Base-by-base conservation (phyloP, 306 rosid species). In the Ormosia emarginata region DNA sequence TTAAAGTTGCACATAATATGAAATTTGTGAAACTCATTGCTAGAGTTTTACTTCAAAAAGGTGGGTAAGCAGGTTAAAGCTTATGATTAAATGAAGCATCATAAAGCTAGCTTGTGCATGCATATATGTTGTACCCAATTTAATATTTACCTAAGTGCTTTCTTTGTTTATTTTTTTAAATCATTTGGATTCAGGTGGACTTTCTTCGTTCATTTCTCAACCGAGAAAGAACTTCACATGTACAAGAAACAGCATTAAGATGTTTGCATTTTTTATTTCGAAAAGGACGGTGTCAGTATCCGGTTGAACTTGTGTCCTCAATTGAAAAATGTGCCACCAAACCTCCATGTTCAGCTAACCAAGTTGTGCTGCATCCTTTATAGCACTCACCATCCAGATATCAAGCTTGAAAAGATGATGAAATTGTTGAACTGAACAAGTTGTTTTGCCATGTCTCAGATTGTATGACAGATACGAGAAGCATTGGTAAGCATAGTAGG, bases 251-350 rank as follows among this genome's bases (percentile, higher is more conserved):
- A 8, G 86, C 89, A 8, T 47, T 90, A 84, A 89, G 80, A 86
- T 91, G 98, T 81, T 78, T 95, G 77, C 82, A 39, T 58, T 91
- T 77, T 80, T 56, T 95, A 63, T 74, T 83, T 34, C 67, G 69
- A 73, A 87, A 85, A 86, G 90, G 91, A 68, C 56, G n/a, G 5
- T 70, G 39, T 30, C 83, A 43, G n/a, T 53, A 84, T 80, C 74
- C 88, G 3, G 75, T 69, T 87, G 64, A 81, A 87, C 83, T 74
- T 90, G 7, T 93, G 92, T 71, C 88, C 90, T 81, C 94, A 91
- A 70, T 69, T 91, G 64, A 87, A 81, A 79, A 88, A 91, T 65
- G 50, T 80, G 46, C 57, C 86, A 0, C 40, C 86, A 9, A 67
- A 86, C 55, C 73, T 74, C 56, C 62, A 37, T 55, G 82, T 79